Evolutionary conservation across 352 stramenopile genomes (phyloP), one percentile per base, ranked within the genome.

Genomic region (Globisporangium polare): DNA sequence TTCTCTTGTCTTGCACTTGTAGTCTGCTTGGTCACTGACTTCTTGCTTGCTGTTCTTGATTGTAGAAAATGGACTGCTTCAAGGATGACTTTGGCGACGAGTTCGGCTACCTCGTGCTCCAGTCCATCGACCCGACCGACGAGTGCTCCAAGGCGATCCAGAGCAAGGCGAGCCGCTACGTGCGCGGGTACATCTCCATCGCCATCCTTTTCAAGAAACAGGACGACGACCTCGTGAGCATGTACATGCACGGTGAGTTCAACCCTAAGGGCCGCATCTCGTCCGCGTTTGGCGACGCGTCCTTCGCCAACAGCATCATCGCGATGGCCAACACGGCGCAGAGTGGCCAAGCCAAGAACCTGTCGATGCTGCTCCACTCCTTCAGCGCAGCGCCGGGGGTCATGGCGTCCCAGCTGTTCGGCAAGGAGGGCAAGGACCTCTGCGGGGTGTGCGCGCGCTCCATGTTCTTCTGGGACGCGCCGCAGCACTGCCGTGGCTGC

Each of bases 321-420:
- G 81, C 80, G 13, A 64, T 92, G 39, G 75, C 77, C 41, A 86
- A 89, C 35, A 80, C 83, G 2, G 72, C 80, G 26, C 74, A 82
- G 45, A 86, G 74, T 22, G 83, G 83, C 5, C 79, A 92, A 35
- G 80, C 83, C 33, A 92, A 92, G 77, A 90, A 83, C 60, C 64
- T 92, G 35, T 86, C 83, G 27, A 58, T 78, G 45, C 63, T 90
- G 41, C 67, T 92, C 20, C 77, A 63, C 62, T 76, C 53, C 47
- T 65, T 60, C 24, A 62, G 46, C 42, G 31, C 53, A 3, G n/a
- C 45, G 17, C 42, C 39, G 35, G 22, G 29, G 15, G 45, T 39
- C 33, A 41, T 54, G 26, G 43, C 22, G 46, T 42, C 43, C 18
- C 60, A 49, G 15, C 51, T 67, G 15, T 39, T 57, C 26, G n/a